A percentile compares a stretch with the other conserved stretches of the same genome.
Evolutionary conservation across 2,329 filamentous ascomycete species (phyloP).

Genomic region (Thielaviopsis cerberus): DNA sequence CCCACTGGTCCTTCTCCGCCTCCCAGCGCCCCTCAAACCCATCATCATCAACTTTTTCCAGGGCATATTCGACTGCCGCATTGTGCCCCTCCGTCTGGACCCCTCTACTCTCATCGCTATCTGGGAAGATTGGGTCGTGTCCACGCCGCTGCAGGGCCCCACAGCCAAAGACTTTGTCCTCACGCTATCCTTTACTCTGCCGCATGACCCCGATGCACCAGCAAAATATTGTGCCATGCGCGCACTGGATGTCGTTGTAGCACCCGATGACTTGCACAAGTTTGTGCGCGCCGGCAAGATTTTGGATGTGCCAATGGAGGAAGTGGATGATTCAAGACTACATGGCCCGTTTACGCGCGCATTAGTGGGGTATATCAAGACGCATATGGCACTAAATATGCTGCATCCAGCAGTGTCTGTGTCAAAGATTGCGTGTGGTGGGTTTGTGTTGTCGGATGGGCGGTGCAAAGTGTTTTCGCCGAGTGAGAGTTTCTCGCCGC

Average conservation of each 20-base stretch:
- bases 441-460: conserved; percentile 35
- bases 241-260: conserved; percentile 33
- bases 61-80: conserved; percentile 36
- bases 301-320: conserved; percentile 9
- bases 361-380: conserved; percentile 29
- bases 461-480: conserved; percentile 29
- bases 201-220: conserved; percentile 13
- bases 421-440: conserved; percentile 34
- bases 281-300: conserved; percentile 26
- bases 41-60: conserved; percentile 33
- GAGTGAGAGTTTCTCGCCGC: background rate
- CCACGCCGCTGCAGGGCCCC: conserved; percentile 18
- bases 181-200: conserved; percentile 31
- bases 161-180: conserved; percentile 29
- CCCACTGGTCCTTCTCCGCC: conserved; percentile 34
- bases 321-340: conserved; percentile 11
- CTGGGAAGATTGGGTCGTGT: conserved; percentile 33
- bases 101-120: conserved; percentile 30
- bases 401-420: conserved; percentile 36
- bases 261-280: conserved; percentile 26
- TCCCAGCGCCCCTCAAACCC: conserved; percentile 33
- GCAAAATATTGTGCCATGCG: conserved; percentile 22
- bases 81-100: conserved; percentile 30
- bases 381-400: conserved; percentile 36
- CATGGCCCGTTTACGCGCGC: conserved; percentile 32